Evolutionary conservation across 352 stramenopile species (phyloP), one percentile per base, ranked within the genome.

Genomic region (Blastocystis sp.): DNA sequence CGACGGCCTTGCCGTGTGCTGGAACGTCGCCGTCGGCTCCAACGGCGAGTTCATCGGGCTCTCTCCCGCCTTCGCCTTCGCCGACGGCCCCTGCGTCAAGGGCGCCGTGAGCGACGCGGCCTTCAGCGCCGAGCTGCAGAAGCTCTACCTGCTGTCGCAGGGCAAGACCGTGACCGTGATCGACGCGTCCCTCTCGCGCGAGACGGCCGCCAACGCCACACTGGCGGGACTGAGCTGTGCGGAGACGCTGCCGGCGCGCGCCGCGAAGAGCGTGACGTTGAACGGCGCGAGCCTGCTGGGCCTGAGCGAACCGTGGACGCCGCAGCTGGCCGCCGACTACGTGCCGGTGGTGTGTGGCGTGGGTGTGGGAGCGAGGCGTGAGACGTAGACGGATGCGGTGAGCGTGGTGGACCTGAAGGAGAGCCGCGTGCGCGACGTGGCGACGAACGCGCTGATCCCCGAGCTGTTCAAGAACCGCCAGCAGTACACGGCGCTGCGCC

Each of bases 1-100:
- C 11, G 48, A 81, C 48, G 66, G 66, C 60, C 71, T 81, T 2
- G 38, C 40, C 40, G 43, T 81, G 21, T 81, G 71, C 60, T 81
- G 71, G 71, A 59, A 56, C 28, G 43, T 81, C 10, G 48, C 48
- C 21, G 21, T 81, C 60, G 71, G 52, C 41, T n/a, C n/a, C 60
- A 65, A 64, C 60, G 43, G 43, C 14, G 71, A 81, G 45, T 81
- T 81, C 48, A 43, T 81, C n/a, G 41, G 21, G 14, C 28, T 81
- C 38, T 48, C 56, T 7, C 71, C 71, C 60, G 48, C 71, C 1
- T 81, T 81, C 60, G 71, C 71, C 34, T 34, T 40, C 60, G 28
- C 60, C 40, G 52, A 81, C 60, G 71, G 71, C 14, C 48, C 17
- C 17, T 71, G 2, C 40, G 2, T 28, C 17, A n/a, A n/a, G 48